Base-by-base conservation (phyloP, 257 asterid genomes). In the Solanum acaule region DNA sequence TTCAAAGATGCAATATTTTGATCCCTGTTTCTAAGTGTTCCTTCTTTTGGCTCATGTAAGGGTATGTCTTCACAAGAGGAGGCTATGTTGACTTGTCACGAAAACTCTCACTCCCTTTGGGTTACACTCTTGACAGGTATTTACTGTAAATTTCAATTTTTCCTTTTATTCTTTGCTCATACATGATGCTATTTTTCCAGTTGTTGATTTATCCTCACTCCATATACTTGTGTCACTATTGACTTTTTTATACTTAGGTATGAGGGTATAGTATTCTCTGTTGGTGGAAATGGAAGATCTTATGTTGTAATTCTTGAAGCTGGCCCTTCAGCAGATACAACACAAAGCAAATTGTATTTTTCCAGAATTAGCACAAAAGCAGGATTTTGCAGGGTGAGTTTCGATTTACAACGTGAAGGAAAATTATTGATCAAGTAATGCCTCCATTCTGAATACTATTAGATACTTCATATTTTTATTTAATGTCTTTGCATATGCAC, bases 211-310 rank as follows among this genome's bases (percentile, higher is more conserved):
- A 13, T 38, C 27, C 77, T 88, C 65, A 15, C 10, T 82, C 11
- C 61, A 38, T 87, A 31, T 31, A 65, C 77, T 79, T 49, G 82
- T 44, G 37, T 84, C 79, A 35, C 88, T 87, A 23, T 63, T 88
- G 49, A 73, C 34, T 63, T 81, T 84, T 27, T 78, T 61, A 73
- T 90, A 68, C 86, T 81, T 79, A 97, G 98, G 94, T 96, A 97
- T 29, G 99, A 96, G 88, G 99, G 99, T 85, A 95, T 97, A 37
- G 94, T 97, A 85, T 93, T 96, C 91, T 97, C 99, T 33, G 95
- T 97, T 87, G 99, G 99, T 65, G 99, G 98, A 68, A 97, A 97
- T 90, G 99, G 99, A 88, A 93, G 99, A 88, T 92, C 99, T 35
- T 97, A 95, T 63, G 95, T 96, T 82, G 76, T 97, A 40, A 96